Evolutionary conservation across 108 stramenopile species (phyloP), one percentile per base, ranked within the genome.

Genomic region (Pseudonitzschia pungens): DNA sequence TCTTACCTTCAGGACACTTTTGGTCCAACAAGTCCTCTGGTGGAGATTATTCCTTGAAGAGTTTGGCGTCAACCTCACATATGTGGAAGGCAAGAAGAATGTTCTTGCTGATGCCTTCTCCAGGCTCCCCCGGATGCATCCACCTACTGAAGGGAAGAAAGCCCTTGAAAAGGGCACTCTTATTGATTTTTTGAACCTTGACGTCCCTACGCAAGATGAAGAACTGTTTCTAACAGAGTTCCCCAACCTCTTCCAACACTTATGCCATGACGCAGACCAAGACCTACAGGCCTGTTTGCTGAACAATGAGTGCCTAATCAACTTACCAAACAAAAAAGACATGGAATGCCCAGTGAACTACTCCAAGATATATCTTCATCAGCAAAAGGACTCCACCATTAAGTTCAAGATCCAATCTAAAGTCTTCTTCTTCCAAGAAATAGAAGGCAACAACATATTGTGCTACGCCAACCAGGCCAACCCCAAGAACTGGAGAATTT

Each of bases 371-470:
- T 21, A 44, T 36, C 28, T 56, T 15, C 57, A 50, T 45, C 74
- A 80, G 44, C 9, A 15, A 20, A 18, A 66, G 31, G 78, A 83
- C 48, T n/a, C 28, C 15, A 67, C 65, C 22, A 33, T 83, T 36
- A 2, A 2, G 2, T 2, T 36, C 36, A 36, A 36, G 6, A 2
- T 36, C 6, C 36, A 36, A 36, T 36, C 6, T 5, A 2, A 2
- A 36, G 6, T 6, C 36, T 36, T 36, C 36, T 36, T 36, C 53
- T n/a, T n/a, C n/a, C n/a, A n/a, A n/a, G n/a, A n/a, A n/a, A n/a
- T n/a, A n/a, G n/a, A n/a, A n/a, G n/a, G n/a, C 9, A 2, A 53
- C n/a, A 22, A 24, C n/a, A 53, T n/a, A n/a, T n/a, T n/a, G n/a
- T n/a, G n/a, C n/a, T n/a, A n/a, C n/a, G n/a, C n/a, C n/a, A n/a